Base-by-base conservation (phyloP, 179 eudicot genomes). In the Drosera spatulata region DNA sequence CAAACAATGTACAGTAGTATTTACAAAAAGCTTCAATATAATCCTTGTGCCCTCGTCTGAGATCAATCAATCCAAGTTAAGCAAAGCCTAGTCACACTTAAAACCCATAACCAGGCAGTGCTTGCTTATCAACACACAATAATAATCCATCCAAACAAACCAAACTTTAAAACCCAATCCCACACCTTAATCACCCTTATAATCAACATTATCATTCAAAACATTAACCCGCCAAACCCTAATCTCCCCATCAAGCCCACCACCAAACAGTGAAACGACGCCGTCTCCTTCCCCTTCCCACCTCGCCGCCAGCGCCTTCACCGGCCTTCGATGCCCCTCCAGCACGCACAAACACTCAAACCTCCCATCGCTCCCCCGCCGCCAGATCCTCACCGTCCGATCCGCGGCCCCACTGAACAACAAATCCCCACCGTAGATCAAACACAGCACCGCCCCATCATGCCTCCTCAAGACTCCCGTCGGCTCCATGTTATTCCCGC, bases 331-430 rank as follows among this genome's bases (percentile, higher is more conserved):
- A 48, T 77, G 78, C 6, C 81, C 81, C 2, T 9, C 61, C 61
- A 77, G 61, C 6, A 70, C 78, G 15, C 60, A 37, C 60, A 77
- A 64, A 56, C 81, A 73, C n/a, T 45, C 45, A 22, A 57, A 77
- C 47, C 54, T 58, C 0, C 75, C 81, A 2, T 61, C 81, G n/a
- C 46, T 38, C 43, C 75, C 75, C 11, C 77, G 51, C 4, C 81
- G 61, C 81, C 81, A 77, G 22, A 77, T 70, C 70, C 81, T 70
- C 33, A 73, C 75, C 66, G 81, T 77, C 55, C 73, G 71, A 70
- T 77, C 81, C 15, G 78, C 75, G 5, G 78, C 73, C 10, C 81
- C 81, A 39, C 81, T 77, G 15, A 77, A 56, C 66, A 77, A 48
- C 15, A 73, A 70, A 64, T 77, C 78, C 0, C 57, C 44, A 46